Evolutionary conservation across 495 filamentous ascomycete genomes (phyloP), one percentile per base, ranked within the genome.

Genomic region (Xanthoparmelia taractica): DNA sequence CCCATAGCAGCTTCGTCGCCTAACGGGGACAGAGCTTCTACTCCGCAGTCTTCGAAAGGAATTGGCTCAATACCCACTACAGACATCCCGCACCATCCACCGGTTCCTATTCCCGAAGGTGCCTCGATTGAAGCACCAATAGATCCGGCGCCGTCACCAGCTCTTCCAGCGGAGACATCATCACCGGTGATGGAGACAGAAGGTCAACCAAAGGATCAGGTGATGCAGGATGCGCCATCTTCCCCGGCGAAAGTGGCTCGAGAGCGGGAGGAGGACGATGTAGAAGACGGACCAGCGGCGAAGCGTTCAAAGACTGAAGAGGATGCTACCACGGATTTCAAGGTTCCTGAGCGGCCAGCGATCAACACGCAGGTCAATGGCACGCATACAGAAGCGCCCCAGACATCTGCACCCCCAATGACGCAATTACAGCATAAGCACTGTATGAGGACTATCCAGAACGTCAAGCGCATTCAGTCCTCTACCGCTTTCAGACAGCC

Each of bases 391-490:
- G 55, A 34, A 37, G 20, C 23, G 54, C 61, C 13, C 8, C 64
- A 29, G 66, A 71, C 54, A 60, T 65, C 20, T 8, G 57, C 70
- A 52, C 59, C 63, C 2, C 72, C 75, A 5, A 77, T 87, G 59
- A 87, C 81, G 2, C 78, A 76, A 56, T 55, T 79, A 52, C 85
- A 87, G 69, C 80, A 84, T 60, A 84, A 81, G 62, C 80, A 77
- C 56, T 67, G 87, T 23, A 59, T 77, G 8, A 71, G 71, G 56
- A 76, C 81, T 23, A 72, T 96, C 15, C 83, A 84, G 33, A 89
- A 86, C 64, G 75, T 91, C 54, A 94, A 93, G 75, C 89, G 92
- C 71, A 88, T 89, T 45, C 87, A 91, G 69, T 84, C 85, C 63
- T 85, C 92, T 17, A 73, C 74, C 7, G 80, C 83, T 40, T 97